Conservation (phyloP, 345 rosid species). For the Adansonia digitata region DNA sequence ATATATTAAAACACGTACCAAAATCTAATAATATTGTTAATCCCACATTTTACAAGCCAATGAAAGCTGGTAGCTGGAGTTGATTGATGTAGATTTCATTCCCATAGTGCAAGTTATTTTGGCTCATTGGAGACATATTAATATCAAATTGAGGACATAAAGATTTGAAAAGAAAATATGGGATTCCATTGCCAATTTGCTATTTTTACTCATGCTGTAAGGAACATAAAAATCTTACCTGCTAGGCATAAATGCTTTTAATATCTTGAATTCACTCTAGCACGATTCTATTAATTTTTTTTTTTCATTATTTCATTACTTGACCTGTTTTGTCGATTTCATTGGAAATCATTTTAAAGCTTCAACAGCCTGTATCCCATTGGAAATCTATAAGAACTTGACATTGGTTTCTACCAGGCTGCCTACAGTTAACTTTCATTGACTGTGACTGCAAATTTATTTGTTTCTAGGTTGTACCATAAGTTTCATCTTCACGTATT, state of each 20-base stretch:
- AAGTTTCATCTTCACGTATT: not conserved
- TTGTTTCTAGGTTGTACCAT: not conserved
- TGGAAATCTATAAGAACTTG: too few relatives aligned
- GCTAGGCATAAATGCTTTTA: not conserved
- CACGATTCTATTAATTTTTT: not conserved
- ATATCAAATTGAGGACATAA: not conserved
- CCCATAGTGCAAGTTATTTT: not conserved
- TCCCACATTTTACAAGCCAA: not conserved
- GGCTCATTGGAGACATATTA: not conserved
- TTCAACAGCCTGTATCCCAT: too few relatives aligned
- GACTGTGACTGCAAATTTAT: not conserved
- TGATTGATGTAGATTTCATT: slow-evolving; percentile 2
- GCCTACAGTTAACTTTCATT: not conserved
- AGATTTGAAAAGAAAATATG: not conserved
- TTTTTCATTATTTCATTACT: not conserved
- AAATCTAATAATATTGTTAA: slow-evolving; percentile 5
- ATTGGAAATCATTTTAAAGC: not conserved
- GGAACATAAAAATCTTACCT: not conserved
- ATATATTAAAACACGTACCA: slow-evolving; percentile 28
- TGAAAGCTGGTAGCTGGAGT: not conserved
- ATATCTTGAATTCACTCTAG: not conserved
- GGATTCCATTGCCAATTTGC: not conserved
- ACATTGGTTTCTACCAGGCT: not conserved
- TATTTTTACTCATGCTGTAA: not conserved
- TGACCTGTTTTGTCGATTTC: not conserved